Evolutionary conservation across 176 grass and related monocot species (phyloP).

Genomic region (Triticum monococcum): DNA sequence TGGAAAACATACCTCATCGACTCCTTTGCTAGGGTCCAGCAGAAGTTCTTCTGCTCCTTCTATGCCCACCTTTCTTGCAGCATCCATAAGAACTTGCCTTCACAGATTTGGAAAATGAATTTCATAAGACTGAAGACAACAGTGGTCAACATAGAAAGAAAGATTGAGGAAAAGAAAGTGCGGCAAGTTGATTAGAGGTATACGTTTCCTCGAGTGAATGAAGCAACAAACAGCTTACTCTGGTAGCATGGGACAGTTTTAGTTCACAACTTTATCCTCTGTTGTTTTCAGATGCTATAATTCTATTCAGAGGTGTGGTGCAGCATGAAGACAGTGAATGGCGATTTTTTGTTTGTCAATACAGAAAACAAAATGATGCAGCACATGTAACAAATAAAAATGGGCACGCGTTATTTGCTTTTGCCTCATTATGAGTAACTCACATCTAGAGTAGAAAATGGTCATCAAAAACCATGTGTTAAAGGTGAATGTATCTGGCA

Average conservation of each 20-base stretch:
- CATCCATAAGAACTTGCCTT: slow-evolving; percentile 89
- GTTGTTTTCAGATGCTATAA: not conserved
- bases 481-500: not conserved
- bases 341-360: slow-evolving; percentile 7
- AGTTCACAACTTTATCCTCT: not conserved
- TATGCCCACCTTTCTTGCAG: slow-evolving; percentile 78
- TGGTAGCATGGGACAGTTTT: not conserved
- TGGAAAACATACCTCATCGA: slow-evolving; percentile 55
- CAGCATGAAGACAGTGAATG: slow-evolving; percentile 4
- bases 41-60: slow-evolving; percentile 84
- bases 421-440: not conserved
- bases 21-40: slow-evolving; percentile 65
- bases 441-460: not conserved
- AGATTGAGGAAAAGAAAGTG: not conserved
- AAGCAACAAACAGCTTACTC: slow-evolving; percentile 6
- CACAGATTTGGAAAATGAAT: slow-evolving; percentile 23
- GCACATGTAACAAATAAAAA: not conserved
- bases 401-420: not conserved
- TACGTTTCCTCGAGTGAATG: not conserved
- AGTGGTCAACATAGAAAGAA: not conserved
- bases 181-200: not conserved
- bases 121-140: not conserved
- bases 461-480: not conserved
- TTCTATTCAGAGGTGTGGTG: not conserved
- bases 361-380: not conserved